These are phyloP conservation scores for Guadua angustifolia DNA, from an alignment of 176 grass and related monocot species.

Conservation along the genomic window DNA sequence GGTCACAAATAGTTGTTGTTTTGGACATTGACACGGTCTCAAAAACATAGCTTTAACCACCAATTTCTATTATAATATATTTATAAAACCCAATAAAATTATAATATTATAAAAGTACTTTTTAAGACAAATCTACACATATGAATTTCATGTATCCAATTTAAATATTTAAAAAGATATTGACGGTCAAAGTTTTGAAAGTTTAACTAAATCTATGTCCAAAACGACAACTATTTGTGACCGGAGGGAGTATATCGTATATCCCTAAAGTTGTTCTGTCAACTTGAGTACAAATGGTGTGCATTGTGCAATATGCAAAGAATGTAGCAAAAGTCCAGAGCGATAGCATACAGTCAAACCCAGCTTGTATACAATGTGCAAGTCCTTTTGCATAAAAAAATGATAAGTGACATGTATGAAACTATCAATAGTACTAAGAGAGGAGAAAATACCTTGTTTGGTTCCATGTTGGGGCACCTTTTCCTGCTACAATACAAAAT, in stretches of 20 bases:
- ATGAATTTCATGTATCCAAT: too few species aligned
- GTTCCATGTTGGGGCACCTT: constrained; percentile 44
- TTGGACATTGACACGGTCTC: too few species aligned
- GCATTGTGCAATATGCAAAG: constrained; percentile 17
- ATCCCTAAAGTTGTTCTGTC: not conserved
- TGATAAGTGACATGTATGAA: not conserved
- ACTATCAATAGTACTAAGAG: not conserved
- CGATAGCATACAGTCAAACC: not conserved
- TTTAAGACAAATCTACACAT: too few species aligned
- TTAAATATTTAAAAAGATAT: too few species aligned
- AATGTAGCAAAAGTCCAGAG: not conserved
- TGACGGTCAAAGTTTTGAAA: too few species aligned
- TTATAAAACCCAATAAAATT: too few species aligned
- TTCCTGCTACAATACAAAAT: constrained; percentile 49
- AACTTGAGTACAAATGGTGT: not conserved
- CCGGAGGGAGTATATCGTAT: not conserved
- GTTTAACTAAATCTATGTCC: too few species aligned
- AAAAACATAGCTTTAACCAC: too few species aligned
- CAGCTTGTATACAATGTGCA: not conserved
- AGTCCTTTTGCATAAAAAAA: constrained; percentile 28
- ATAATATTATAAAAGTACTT: too few species aligned
- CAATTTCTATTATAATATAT: too few species aligned
- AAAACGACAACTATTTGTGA: too few species aligned
- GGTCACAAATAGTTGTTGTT: too few species aligned
- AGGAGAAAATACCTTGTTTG: constrained; percentile 52